Base-by-base conservation (phyloP, 768 basidiomycete genomes). In the Agrocybe praecox region DNA sequence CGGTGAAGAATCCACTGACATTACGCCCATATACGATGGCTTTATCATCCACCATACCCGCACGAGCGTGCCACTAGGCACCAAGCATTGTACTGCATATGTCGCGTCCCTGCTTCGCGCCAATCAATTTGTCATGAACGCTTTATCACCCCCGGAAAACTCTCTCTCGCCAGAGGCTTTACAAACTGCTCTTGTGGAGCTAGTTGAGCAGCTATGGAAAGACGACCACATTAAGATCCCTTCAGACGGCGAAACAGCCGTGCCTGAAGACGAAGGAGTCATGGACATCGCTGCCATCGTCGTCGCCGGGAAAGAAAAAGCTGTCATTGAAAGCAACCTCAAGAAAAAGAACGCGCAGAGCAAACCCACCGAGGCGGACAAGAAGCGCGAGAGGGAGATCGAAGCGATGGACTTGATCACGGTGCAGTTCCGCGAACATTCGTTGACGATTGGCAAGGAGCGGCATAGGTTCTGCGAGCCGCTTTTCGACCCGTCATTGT, bases 381-480 rank as follows among this genome's bases (percentile, higher is more conserved):
- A 85, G 66, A 90, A 90, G 14, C 86, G 90, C 32, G 90, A 89
- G 44, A 80, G 83, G 59, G 92, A 94, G 71, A 90, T 94, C 32
- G 88, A 90, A 66, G 89, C 92, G 0, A 74, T 93, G 56, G 92
- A 96, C 69, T 85, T 95, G n/a, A 74, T 91, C 33, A 85, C 86
- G 9, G 71, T 92, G 22, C 79, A 89, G 65, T 94, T 92, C 72
- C 80, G 84, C n/a, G 86, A 79, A 10, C 79, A 82, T 65, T 80
- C 84, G 40, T 67, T 96, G 56, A 90, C 89, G 8, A 63, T 96
- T 33, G 94, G 94, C 17, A 92, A 90, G 68, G 92, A 94, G 66
- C 81, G 94, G 33, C 94, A 97, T 76, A 80, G 91, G 40, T 91
- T 95, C 73, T 94, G 92, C 68, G 95, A 96, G 69, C 92, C 94